These are phyloP conservation scores for Blastomyces percursus DNA, from an alignment of 2,329 filamentous ascomycete genomes.

Conservation along the genomic window DNA sequence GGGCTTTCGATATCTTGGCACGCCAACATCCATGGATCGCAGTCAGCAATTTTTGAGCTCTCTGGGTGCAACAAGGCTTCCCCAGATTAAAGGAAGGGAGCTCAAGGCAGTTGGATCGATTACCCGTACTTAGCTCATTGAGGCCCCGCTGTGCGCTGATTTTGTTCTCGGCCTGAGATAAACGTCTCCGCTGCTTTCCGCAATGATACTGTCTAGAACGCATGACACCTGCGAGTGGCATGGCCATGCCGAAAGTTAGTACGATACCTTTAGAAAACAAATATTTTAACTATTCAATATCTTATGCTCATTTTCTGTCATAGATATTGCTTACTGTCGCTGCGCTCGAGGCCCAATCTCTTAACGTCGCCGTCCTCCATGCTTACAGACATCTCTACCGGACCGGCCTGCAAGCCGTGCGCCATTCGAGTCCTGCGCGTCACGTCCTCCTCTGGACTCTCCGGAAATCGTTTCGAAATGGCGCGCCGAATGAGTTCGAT, in stretches of 20 bases:
- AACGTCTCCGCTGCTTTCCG: not conserved
- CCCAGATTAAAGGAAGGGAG: not conserved
- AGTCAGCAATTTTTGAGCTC: no score
- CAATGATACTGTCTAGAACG: not conserved
- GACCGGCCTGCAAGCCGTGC: conserved; percentile 43
- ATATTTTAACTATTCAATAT: not conserved
- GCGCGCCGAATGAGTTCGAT: conserved; percentile 28
- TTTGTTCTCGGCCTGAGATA: not conserved
- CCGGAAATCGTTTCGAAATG: conserved; percentile 33
- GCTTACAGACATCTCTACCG: conserved; percentile 50
- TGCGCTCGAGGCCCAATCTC: conserved; percentile 11
- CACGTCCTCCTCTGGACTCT: conserved; percentile 41
- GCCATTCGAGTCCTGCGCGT: conserved; percentile 47
- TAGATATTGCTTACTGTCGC: conserved; percentile 13
- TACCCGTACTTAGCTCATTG: no score
- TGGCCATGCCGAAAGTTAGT: not conserved
- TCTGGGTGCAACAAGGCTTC: no score
- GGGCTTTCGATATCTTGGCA: no score
- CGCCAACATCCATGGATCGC: no score
- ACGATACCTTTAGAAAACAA: not conserved
- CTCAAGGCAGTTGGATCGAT: not conserved
- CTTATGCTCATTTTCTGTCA: not conserved
- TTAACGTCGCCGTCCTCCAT: conserved; percentile 31
- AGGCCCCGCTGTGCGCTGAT: not conserved
- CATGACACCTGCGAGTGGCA: not conserved